These are phyloP conservation scores for Aspergillus affinis DNA, from an alignment of 495 filamentous ascomycete species.

Conservation along the genomic window DNA sequence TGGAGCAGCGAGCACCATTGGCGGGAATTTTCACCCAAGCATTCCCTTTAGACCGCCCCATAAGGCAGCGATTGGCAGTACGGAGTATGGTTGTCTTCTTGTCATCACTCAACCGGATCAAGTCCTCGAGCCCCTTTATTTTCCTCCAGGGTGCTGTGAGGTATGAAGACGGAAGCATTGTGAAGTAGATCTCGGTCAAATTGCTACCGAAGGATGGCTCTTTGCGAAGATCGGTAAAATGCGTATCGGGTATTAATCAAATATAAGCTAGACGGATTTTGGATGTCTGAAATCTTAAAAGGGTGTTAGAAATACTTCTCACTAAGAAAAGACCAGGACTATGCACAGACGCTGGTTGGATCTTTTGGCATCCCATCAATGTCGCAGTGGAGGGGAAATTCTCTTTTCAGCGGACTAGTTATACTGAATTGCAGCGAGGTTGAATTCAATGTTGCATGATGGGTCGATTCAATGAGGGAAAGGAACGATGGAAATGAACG, in stretches of 20 bases:
- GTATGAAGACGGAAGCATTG: neutral
- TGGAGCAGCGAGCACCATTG: neutral
- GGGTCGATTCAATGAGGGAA: constrained; percentile 46
- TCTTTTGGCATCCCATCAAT: constrained; percentile 43
- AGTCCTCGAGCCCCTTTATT: neutral
- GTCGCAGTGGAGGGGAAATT: constrained; percentile 49
- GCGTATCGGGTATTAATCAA: neutral
- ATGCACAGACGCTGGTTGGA: neutral
- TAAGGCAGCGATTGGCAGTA: constrained; percentile 3
- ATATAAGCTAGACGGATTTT: neutral
- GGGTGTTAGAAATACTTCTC: neutral
- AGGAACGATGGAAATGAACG: constrained; percentile 49
- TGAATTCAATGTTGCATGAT: constrained; percentile 49
- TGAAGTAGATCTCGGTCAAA: constrained; percentile 2
- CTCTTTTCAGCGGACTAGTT: constrained; percentile 49
- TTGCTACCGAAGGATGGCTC: neutral
- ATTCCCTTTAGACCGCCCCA: neutral
- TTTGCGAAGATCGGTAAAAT: neutral
- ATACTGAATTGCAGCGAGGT: constrained; percentile 48
- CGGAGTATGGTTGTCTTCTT: neutral
- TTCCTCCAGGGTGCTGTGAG: neutral
- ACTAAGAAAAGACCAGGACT: neutral
- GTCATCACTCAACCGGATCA: no score
- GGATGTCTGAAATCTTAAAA: neutral
- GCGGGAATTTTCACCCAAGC: constrained; percentile 5